These are phyloP conservation scores for Gossypium turneri DNA, from an alignment of 345 rosid genomes.

Conservation along the genomic window DNA sequence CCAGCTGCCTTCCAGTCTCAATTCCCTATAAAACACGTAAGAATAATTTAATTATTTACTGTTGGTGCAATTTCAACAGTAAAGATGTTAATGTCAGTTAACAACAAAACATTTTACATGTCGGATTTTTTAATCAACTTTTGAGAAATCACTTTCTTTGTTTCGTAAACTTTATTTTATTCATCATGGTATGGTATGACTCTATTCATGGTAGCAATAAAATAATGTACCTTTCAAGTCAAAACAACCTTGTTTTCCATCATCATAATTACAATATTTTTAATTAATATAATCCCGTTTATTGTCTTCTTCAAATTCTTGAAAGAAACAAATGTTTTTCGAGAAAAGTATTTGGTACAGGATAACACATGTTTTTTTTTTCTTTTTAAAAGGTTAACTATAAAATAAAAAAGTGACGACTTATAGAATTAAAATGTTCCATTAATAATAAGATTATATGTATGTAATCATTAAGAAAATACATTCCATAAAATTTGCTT, in stretches of 20 bases:
- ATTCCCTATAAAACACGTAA: slow-evolving; percentile 44
- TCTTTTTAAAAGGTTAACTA: neutral
- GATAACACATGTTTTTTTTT: too few species aligned
- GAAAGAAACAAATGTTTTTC: too few species aligned
- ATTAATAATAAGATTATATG: neutral
- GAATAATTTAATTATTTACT: neutral
- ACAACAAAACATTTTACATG: neutral
- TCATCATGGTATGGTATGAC: too few species aligned
- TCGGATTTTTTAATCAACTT: neutral
- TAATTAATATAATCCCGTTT: neutral
- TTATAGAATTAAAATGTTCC: too few species aligned
- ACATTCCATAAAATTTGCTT: neutral
- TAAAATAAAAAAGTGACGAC: neutral
- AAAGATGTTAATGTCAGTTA: neutral
- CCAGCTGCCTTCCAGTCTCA: slow-evolving; percentile 62
- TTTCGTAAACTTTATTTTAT: too few species aligned
- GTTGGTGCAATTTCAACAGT: neutral
- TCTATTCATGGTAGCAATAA: too few species aligned
- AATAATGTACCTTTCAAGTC: too few species aligned
- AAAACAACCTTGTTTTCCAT: too few species aligned
- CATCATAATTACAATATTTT: too few species aligned
- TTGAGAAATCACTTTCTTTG: too few species aligned
- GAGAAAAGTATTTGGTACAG: too few species aligned
- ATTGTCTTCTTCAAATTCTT: neutral
- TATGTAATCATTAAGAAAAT: neutral